Percentiles rank a stretch among this genome's conserved stretches.
These are phyloP conservation scores for Ailanthus altissimus DNA, from an alignment of 345 rosid species.

Conservation along the genomic window DNA sequence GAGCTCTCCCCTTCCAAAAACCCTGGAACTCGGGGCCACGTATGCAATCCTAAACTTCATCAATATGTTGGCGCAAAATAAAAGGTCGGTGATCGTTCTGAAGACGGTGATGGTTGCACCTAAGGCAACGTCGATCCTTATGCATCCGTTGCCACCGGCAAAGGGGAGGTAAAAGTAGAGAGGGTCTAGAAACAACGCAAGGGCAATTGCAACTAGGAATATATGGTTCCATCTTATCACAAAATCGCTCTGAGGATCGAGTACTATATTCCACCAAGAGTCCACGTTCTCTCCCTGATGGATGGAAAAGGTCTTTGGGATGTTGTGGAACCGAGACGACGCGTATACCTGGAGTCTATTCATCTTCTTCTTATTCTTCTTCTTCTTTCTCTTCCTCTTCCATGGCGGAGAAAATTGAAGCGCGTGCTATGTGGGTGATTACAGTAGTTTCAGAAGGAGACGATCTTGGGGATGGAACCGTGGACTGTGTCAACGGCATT, in stretches of 20 bases:
- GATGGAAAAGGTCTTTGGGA: slow-evolving; percentile 50
- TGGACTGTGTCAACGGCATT: neutral
- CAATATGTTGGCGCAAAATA: slow-evolving; percentile 60
- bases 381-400: neutral
- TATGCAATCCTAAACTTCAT: slow-evolving; percentile 75
- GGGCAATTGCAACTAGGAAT: slow-evolving; percentile 60
- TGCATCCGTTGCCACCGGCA: slow-evolving; percentile 53
- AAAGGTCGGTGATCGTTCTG: slow-evolving; percentile 66
- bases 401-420: slow-evolving; percentile 1
- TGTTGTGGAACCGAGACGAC: slow-evolving; percentile 41
- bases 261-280: slow-evolving; percentile 55
- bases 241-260: slow-evolving; percentile 66
- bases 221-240: slow-evolving; percentile 70
- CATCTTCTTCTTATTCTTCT: slow-evolving; percentile 28
- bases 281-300: slow-evolving; percentile 25
- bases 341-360: slow-evolving; percentile 40
- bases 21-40: slow-evolving; percentile 67
- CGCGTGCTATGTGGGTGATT: neutral
- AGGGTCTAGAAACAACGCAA: slow-evolving; percentile 84
- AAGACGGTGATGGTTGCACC: slow-evolving; percentile 62
- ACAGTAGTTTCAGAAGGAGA: neutral
- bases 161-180: slow-evolving; percentile 78
- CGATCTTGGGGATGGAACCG: neutral
- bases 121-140: slow-evolving; percentile 43
- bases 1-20: slow-evolving; percentile 83